These are phyloP conservation scores for Ascochyta clinopodiicola DNA, from an alignment of 2,329 filamentous ascomycete species.

Conservation along the genomic window DNA sequence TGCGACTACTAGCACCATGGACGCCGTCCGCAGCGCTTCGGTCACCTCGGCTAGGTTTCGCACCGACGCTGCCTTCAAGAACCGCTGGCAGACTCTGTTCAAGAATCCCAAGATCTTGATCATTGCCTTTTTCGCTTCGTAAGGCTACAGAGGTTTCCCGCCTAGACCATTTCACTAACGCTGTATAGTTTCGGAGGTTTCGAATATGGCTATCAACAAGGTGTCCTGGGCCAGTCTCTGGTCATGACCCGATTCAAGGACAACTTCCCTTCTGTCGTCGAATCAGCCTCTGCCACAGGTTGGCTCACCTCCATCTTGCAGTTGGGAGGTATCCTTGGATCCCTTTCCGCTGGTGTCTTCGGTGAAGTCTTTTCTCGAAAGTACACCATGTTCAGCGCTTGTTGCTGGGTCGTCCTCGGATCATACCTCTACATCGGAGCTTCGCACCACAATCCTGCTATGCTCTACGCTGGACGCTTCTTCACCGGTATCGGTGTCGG, in stretches of 20 bases:
- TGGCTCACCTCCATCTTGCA: slow-evolving; percentile 62
- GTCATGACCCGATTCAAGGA: slow-evolving; percentile 60
- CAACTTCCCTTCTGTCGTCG: slow-evolving; percentile 58
- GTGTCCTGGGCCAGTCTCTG: slow-evolving; percentile 61
- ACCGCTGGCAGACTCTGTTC: slow-evolving; percentile 35
- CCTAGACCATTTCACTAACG: neutral
- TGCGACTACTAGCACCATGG: slow-evolving; percentile 23
- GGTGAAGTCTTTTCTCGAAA: slow-evolving; percentile 60
- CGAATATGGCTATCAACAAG: slow-evolving; percentile 63
- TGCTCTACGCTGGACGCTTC: slow-evolving; percentile 59
- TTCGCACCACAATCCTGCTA: slow-evolving; percentile 45
- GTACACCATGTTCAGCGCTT: slow-evolving; percentile 60
- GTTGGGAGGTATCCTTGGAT: slow-evolving; percentile 58
- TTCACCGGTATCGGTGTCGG: slow-evolving; percentile 60
- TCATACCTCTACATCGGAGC: slow-evolving; percentile 56
- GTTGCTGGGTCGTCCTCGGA: slow-evolving; percentile 51
- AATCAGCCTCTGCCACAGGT: slow-evolving; percentile 56
- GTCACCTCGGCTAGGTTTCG: slow-evolving; percentile 33
- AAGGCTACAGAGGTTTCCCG: slow-evolving; percentile 1
- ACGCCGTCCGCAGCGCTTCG: slow-evolving; percentile 31
- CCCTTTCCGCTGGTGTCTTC: slow-evolving; percentile 56
- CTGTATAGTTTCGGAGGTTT: slow-evolving; percentile 56
- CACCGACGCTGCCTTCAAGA: slow-evolving; percentile 34
- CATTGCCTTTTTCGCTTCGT: slow-evolving; percentile 43
- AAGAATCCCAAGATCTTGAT: slow-evolving; percentile 39